Evolutionary conservation across 768 basidiomycete genomes (phyloP), one percentile per base, ranked within the genome.

Genomic region (Daedaleopsis nitida): DNA sequence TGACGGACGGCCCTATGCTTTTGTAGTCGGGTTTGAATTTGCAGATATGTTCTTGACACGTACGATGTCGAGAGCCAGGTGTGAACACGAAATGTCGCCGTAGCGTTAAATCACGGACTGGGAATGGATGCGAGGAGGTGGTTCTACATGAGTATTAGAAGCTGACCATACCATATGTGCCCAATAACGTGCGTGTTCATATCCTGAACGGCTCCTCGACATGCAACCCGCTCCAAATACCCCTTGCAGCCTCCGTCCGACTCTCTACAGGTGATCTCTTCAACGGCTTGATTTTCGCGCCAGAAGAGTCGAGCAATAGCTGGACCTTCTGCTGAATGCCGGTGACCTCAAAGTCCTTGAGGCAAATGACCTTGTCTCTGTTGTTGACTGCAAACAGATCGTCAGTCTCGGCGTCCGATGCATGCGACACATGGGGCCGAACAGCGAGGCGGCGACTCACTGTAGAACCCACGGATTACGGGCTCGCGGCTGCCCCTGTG

Each of bases 141-240:
- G 7, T 32, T 32, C 7, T 32, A 7, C 7, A 32, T 32, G 27
- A 32, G 27, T 32, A 32, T 32, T 17, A 42, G 39, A 13, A 11
- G 13, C 17, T 10, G 17, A 13, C 10, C 39, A 42, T 42, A 42
- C 39, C 39, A 10, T 42, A 32, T 32, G 27, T 42, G 39, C 39
- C 39, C 39, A 17, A 42, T 17, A 42, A 42, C 11, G 39, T 45
- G 51, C 42, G 45, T 21, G 32, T 11, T 72, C 66, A 82, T 70
- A 85, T 80, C 60, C 76, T 77, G 77, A 81, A 83, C 17, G 89
- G 87, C 58, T 87, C 83, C 68, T 86, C 84, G 65, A 89, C 89
- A 67, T 96, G 94, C 63, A 95, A 75, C 19, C 93, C 92, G 71
- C 88, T 91, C 93, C 92, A 95, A 65, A 95, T 91, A 55, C 94